phyloP scores from a whole-genome alignment of 352 stramenopile species.

The Globisporangium uncinulatum region DNA sequence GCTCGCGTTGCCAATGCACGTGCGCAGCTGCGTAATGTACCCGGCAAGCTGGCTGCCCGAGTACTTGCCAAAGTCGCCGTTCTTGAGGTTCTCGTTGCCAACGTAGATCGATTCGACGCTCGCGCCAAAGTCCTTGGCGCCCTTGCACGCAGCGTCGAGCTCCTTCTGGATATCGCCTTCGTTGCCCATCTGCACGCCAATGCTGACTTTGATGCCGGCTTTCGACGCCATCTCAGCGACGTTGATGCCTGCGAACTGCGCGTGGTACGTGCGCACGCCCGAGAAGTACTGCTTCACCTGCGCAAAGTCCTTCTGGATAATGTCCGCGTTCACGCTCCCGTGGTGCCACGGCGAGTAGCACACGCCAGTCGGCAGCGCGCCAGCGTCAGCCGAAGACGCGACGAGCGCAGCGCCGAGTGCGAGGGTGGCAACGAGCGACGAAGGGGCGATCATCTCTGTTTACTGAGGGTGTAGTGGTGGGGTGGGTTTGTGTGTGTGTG shows the following conservation, averaged over 20 bases:
- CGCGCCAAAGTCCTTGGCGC: conserved; percentile 26
- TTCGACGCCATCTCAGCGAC: conserved; percentile 32
- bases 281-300: conserved; percentile 42
- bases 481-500: not conserved
- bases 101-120: conserved; percentile 56
- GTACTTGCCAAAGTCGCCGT: conserved; percentile 35
- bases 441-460: not conserved
- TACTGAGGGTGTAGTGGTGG: no score
- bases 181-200: conserved; percentile 63
- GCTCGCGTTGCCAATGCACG: conserved; percentile 25
- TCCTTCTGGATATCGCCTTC: conserved; percentile 26
- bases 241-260: conserved; percentile 45
- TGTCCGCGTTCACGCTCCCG: conserved; percentile 20
- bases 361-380: conserved; percentile 23
- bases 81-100: conserved; percentile 70
- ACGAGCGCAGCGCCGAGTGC: conserved; percentile 7
- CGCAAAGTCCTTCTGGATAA: conserved; percentile 25
- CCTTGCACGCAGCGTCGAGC: conserved; percentile 55
- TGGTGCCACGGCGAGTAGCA: conserved; percentile 70
- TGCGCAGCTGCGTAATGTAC: conserved; percentile 56
- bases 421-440: conserved; percentile 1
- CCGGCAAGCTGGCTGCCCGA: conserved; percentile 30
- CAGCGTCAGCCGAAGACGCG: conserved; percentile 12
- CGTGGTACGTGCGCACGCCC: conserved; percentile 66
- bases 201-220: conserved; percentile 44